Percentiles rank a stretch among this genome's conserved stretches.
Evolutionary conservation across 441 rosid genomes (phyloP).

Genomic region (Kokia cookei): DNA sequence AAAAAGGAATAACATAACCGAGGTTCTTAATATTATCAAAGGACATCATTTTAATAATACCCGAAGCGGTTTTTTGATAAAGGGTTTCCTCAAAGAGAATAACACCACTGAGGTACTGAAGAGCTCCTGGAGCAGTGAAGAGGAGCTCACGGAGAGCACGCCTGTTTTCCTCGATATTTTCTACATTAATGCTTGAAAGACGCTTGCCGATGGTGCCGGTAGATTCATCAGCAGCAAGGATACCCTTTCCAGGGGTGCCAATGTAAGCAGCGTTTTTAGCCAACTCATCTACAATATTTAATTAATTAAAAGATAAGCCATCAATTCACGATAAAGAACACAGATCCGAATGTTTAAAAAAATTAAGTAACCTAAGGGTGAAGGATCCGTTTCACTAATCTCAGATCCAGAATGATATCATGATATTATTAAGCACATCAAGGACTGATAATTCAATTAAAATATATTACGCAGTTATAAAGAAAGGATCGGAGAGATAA

Average conservation of each 20-base stretch:
- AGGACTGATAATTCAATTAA: not conserved
- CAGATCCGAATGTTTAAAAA: not conserved
- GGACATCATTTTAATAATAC: constrained; percentile 13
- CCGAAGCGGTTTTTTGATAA: constrained; percentile 75
- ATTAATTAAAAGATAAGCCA: not conserved
- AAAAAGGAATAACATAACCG: too few relatives aligned
- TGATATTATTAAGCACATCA: not conserved
- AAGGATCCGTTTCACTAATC: not conserved
- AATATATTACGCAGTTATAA: not conserved
- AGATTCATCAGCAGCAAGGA: constrained; percentile 55
- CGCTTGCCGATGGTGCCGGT: constrained; percentile 98
- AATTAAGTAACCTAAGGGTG: too few relatives aligned
- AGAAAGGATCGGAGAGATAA: not conserved
- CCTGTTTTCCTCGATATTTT: constrained; percentile 80
- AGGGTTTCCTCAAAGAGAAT: constrained; percentile 94
- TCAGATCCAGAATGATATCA: not conserved
- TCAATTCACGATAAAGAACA: not conserved
- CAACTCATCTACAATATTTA: constrained; percentile 17
- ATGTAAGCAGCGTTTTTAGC: constrained; percentile 53
- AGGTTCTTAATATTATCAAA: not conserved
- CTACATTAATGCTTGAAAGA: constrained; percentile 82
- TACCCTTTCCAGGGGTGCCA: constrained; percentile 69
- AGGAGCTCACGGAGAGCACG: constrained; percentile 91
- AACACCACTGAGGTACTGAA: constrained; percentile 76
- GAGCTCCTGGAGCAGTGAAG: constrained; percentile 78